Percentiles rank a stretch among this genome's conserved stretches.
These are phyloP conservation scores for Rubroshorea leprosula DNA, from an alignment of 345 rosid genomes.

Conservation along the genomic window DNA sequence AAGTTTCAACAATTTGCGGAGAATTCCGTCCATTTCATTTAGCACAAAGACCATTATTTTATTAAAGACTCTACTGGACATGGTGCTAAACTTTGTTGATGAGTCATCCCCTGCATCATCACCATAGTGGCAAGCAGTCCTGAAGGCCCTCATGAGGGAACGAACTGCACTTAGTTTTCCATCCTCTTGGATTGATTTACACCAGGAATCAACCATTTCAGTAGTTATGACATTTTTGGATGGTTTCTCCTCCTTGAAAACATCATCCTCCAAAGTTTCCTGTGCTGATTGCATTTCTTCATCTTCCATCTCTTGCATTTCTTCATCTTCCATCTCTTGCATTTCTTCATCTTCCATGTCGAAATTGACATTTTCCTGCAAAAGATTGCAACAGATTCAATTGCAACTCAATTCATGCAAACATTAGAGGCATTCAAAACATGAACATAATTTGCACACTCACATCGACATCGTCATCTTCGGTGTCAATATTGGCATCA, in stretches of 20 bases:
- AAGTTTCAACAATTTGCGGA: slow-evolving; percentile 66
- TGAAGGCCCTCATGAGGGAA: slow-evolving; percentile 77
- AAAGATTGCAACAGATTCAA: slow-evolving; percentile 7
- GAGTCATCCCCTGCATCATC: slow-evolving; percentile 75
- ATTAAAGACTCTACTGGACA: slow-evolving; percentile 85
- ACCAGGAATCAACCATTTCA: slow-evolving; percentile 81
- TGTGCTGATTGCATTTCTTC: too few relatives aligned
- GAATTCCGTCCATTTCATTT: slow-evolving; percentile 78
- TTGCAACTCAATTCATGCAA: neutral
- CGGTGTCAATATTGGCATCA: slow-evolving; percentile 50
- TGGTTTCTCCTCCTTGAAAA: slow-evolving; percentile 30
- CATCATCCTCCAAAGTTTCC: slow-evolving; percentile 22
- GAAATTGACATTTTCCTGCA: slow-evolving; percentile 47
- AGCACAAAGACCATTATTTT: slow-evolving; percentile 74
- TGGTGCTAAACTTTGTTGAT: slow-evolving; percentile 45
- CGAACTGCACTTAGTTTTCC: slow-evolving; percentile 63
- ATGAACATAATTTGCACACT: slow-evolving; percentile 17
- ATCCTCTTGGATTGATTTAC: slow-evolving; percentile 46
- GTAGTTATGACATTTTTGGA: slow-evolving; percentile 49
- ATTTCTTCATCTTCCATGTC: slow-evolving; percentile 42
- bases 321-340: slow-evolving; percentile 30
- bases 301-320: slow-evolving; percentile 26
- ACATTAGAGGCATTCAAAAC: slow-evolving; percentile 4
- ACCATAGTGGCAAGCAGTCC: slow-evolving; percentile 93
- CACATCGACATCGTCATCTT: slow-evolving; percentile 48